Conservation (phyloP, 495 filamentous ascomycete genomes). For the Tuber aestivum region DNA sequence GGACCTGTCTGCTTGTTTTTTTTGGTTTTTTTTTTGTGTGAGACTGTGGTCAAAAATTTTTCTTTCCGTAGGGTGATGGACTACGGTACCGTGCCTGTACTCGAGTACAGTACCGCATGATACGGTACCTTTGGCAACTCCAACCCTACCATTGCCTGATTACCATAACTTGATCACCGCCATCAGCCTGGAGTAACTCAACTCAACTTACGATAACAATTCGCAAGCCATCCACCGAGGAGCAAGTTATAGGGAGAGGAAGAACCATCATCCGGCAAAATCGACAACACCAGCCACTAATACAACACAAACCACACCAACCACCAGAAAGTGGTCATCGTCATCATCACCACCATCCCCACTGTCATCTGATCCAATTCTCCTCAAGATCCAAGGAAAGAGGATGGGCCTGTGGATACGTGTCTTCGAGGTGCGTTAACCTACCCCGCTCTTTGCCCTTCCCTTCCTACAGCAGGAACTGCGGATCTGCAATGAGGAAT, state of each 20-base stretch:
- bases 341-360: background rate
- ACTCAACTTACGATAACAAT: background rate
- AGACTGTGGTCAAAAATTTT: no score
- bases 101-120: no score
- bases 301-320: constrained; percentile 8
- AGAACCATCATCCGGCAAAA: background rate
- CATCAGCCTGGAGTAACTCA: no score
- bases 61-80: no score
- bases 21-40: no score
- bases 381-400: constrained; percentile 14
- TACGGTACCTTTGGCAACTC: background rate
- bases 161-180: background rate
- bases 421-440: constrained; percentile 49
- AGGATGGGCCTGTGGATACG: constrained; percentile 44
- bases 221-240: background rate
- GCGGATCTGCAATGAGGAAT: constrained; percentile 24
- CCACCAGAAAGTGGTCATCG: background rate
- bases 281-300: background rate
- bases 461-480: constrained; percentile 15
- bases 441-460: constrained; percentile 44
- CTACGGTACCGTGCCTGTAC: no score
- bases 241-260: background rate
- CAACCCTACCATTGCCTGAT: background rate
- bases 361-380: constrained; percentile 15
- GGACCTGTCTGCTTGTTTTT: background rate